Conservation (phyloP, 179 eudicot species). For the Drosera spatulata region DNA sequence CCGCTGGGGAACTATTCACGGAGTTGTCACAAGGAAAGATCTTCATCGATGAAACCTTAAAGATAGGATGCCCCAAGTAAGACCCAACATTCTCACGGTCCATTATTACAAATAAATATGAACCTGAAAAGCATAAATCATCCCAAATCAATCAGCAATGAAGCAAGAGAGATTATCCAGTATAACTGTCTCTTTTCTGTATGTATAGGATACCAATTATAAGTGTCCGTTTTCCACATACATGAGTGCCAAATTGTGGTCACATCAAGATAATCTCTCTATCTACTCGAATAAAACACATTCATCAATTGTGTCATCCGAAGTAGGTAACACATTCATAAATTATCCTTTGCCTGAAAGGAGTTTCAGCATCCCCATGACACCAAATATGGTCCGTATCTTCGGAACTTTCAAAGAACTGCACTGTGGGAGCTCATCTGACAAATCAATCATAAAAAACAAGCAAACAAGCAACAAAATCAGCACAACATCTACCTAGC, state of each 20-base stretch:
- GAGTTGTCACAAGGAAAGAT: slow-evolving; percentile 85
- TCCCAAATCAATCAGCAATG: neutral
- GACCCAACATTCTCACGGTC: slow-evolving; percentile 82
- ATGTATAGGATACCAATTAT: neutral
- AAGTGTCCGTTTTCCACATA: too few species aligned
- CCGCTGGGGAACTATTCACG: slow-evolving; percentile 55
- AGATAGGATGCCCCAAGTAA: slow-evolving; percentile 80
- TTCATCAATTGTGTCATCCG: neutral
- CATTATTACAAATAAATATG: slow-evolving; percentile 72
- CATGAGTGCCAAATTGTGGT: neutral
- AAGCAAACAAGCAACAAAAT: neutral
- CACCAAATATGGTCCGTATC: slow-evolving; percentile 69
- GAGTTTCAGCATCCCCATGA: slow-evolving; percentile 80
- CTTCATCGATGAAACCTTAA: slow-evolving; percentile 68
- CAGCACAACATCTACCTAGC: neutral
- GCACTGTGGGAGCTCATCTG: slow-evolving; percentile 76
- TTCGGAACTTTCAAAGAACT: slow-evolving; percentile 55
- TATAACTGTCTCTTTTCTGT: neutral
- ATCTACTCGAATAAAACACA: neutral
- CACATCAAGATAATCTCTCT: neutral
- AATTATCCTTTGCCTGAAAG: slow-evolving; percentile 52
- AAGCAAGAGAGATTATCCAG: neutral
- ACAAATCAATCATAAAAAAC: slow-evolving; percentile 4
- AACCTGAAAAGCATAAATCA: slow-evolving; percentile 36
- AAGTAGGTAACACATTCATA: neutral